These are phyloP conservation scores for Pseudoturritis turrita DNA, from an alignment of 345 rosid species.

Conservation along the genomic window DNA sequence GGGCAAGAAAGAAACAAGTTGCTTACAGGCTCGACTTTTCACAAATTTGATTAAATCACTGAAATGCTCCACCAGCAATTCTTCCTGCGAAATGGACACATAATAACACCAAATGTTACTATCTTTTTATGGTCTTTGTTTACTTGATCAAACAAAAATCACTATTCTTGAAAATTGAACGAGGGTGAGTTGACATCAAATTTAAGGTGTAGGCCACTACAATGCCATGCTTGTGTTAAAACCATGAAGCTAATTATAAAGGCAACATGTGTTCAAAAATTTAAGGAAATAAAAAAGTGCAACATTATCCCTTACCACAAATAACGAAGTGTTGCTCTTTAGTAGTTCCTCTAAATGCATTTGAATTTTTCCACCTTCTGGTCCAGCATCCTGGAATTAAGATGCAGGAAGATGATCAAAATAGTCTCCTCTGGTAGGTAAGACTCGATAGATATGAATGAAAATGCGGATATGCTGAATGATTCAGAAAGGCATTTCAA, in stretches of 20 bases:
- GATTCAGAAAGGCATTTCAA: not conserved
- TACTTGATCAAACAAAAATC: not conserved
- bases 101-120: not conserved
- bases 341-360: conserved; percentile 83
- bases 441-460: not conserved
- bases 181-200: not conserved
- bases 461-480: not conserved
- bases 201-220: not conserved
- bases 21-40: conserved; percentile 84
- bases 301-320: conserved; percentile 58
- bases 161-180: not conserved
- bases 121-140: not conserved
- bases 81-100: conserved; percentile 56
- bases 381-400: conserved; percentile 76
- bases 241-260: not conserved
- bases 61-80: conserved; percentile 83
- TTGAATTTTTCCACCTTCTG: conserved; percentile 92
- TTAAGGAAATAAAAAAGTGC: not conserved
- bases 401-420: conserved; percentile 6
- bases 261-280: not conserved
- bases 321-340: conserved; percentile 79
- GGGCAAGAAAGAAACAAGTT: not conserved
- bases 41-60: conserved; percentile 87
- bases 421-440: not conserved
- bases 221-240: not conserved